Evolutionary conservation across 1,139 yeast genomes (phyloP), one percentile per base, ranked within the genome.

Genomic region (Zygosaccharomyces sapae): DNA sequence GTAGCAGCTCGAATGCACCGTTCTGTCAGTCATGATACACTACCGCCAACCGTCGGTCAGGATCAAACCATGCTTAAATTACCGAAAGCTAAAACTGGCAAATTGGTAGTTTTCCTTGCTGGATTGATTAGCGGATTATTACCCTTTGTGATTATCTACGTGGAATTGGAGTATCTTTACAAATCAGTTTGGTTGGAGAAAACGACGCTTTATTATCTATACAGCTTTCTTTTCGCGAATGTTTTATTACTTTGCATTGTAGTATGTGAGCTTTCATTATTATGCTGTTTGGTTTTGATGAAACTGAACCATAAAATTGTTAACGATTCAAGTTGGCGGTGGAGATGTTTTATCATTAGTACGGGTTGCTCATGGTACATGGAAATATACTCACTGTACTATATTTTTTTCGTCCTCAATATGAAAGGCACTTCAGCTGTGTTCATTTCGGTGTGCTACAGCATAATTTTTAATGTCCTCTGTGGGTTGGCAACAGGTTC

Each of bases 131-230:
- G 83, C 57, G 95, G 95, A 1, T 50, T 81, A 37, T 73, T 85
- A 42, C 95, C 96, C 19, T 87, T 86, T 63, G 81, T 84, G 13
- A 81, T 87, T n/a, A 82, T 86, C 12, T 83, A 83, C 59, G 89
- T 86, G 45, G 96, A 88, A 62, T 70, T 88, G 51, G 70, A 82
- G 50, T 85, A 81, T 63, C 77, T 87, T 33, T 82, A 84, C 70
- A 81, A 85, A 63, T 80, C 92, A 1, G 72, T 86, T 12, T 86
- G 95, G 92, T 70, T 83, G 49, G 89, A 85, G 57, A 84, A 84
- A 65, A 79, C 90, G 1, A 79, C 92, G 1, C 85, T 82, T 62
- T 83, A 84, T 66, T 84, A 81, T 68, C 78, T 83, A 78, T 87
- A 85, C 65, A 94, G 95, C 3, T 87, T 86, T 61, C 70, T 88